Evolutionary conservation across 2,329 filamentous ascomycete species (phyloP).

Genomic region (Sporothrix dimorphospora): DNA sequence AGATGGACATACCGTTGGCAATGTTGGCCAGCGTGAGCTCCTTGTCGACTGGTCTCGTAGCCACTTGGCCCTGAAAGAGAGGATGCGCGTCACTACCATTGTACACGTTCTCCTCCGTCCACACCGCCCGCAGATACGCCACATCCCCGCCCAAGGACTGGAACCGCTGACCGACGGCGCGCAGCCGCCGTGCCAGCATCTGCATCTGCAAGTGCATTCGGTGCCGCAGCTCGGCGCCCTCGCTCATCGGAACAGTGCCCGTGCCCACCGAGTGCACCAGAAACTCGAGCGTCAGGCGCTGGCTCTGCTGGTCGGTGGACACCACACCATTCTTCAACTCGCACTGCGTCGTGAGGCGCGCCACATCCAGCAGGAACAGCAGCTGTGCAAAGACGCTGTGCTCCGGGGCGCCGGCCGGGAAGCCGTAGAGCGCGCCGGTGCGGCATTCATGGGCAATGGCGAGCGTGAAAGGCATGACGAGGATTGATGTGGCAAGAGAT

Average conservation of each 20-base stretch:
- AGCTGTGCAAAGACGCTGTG: neutral
- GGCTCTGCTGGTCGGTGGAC: neutral
- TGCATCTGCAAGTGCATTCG: neutral
- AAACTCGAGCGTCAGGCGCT: conserved; percentile 14
- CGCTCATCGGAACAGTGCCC: neutral
- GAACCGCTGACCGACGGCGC: neutral
- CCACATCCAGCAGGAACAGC: neutral
- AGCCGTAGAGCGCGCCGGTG: conserved; percentile 7
- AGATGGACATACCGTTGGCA: conserved; percentile 12
- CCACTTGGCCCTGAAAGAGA: neutral
- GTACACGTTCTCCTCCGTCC: neutral
- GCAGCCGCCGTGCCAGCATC: neutral
- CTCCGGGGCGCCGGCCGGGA: neutral
- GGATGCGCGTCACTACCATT: neutral
- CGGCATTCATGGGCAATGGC: neutral
- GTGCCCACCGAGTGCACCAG: neutral
- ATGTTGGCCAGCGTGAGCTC: neutral
- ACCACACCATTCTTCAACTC: neutral
- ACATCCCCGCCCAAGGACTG: neutral
- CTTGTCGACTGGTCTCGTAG: neutral
- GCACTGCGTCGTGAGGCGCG: neutral
- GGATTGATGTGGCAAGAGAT: neutral
- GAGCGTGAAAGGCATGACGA: neutral
- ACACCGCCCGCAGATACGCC: neutral
- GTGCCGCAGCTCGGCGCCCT: neutral